Evolutionary conservation across 495 filamentous ascomycete species (phyloP).

Genomic region (Choiromyces venosus): DNA sequence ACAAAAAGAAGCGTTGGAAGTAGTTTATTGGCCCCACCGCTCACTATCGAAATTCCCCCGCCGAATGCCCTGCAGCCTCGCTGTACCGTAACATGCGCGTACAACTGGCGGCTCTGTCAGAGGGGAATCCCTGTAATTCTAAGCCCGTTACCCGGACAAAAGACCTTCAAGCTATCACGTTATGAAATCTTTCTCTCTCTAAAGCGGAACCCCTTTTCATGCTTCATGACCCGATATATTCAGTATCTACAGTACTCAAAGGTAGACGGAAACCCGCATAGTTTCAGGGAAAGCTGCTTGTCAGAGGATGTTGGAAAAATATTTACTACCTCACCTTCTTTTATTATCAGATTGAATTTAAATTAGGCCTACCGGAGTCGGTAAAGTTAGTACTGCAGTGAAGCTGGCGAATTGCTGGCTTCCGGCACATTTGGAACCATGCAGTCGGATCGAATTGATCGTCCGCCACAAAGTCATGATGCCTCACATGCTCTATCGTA

Average conservation of each 20-base stretch:
- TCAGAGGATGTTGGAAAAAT: background rate
- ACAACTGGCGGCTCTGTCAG: background rate
- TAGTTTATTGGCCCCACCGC: background rate
- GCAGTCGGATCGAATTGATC: background rate
- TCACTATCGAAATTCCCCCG: background rate
- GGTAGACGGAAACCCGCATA: background rate
- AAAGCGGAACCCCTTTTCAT: too few relatives aligned
- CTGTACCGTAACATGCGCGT: background rate
- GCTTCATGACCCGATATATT: background rate
- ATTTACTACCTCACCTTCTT: background rate
- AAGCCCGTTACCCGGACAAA: background rate
- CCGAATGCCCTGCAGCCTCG: background rate
- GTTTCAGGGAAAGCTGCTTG: background rate
- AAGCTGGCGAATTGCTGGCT: background rate
- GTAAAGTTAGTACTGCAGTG: background rate
- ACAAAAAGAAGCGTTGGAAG: background rate
- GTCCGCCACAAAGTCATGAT: background rate
- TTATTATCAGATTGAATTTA: background rate
- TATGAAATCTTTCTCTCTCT: too few relatives aligned
- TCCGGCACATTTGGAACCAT: background rate
- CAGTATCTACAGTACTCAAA: background rate
- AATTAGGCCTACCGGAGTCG: background rate
- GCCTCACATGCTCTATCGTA: background rate
- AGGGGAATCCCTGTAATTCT: background rate
- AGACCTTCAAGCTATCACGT: background rate